Percentiles rank a stretch among this genome's conserved stretches.
Conservation (phyloP, 2,329 filamentous ascomycete genomes). For the Xenoacremonium recifei region DNA sequence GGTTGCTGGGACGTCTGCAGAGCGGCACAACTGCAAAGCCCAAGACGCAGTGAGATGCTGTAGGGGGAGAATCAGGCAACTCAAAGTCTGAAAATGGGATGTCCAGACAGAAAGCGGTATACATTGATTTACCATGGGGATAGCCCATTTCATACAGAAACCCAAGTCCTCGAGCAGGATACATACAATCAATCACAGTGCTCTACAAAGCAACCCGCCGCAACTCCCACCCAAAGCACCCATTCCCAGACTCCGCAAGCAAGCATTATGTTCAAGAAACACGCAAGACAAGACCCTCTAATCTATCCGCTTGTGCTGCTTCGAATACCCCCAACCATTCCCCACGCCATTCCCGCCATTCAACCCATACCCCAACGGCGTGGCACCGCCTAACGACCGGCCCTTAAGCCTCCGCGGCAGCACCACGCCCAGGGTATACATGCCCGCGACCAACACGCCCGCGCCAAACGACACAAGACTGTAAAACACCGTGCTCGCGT, state of each 20-base stretch:
- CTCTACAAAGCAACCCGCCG: too few species aligned
- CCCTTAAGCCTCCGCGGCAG: conserved; percentile 53
- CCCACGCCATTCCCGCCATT: conserved; percentile 38
- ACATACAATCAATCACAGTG: too few species aligned
- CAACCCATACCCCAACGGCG: conserved; percentile 56
- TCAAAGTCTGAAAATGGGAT: too few species aligned
- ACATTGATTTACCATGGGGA: too few species aligned
- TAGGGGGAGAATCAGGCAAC: too few species aligned
- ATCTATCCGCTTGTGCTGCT: conserved; percentile 49
- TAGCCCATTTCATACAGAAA: too few species aligned
- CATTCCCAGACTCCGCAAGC: conserved; percentile 20
- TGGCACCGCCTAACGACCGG: conserved; percentile 53
- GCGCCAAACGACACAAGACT: conserved; percentile 57
- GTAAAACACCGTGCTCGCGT: conserved; percentile 63
- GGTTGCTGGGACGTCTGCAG: conserved; percentile 46
- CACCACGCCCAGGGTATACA: conserved; percentile 61
- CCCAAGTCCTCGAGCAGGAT: too few species aligned
- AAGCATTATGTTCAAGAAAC: too few species aligned
- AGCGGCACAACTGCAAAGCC: conserved; percentile 29
- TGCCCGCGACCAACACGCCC: conserved; percentile 51
- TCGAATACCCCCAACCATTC: conserved; percentile 55
- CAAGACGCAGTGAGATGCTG: conserved; percentile 33
- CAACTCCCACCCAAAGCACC: too few species aligned
- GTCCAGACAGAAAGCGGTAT: too few species aligned
- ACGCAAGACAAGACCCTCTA: conserved; percentile 20